A percentile compares a stretch with the other conserved stretches of the same genome.
phyloP scores from a whole-genome alignment of 371 early-diverging fungal species.

The Chytridium lagenaria region DNA sequence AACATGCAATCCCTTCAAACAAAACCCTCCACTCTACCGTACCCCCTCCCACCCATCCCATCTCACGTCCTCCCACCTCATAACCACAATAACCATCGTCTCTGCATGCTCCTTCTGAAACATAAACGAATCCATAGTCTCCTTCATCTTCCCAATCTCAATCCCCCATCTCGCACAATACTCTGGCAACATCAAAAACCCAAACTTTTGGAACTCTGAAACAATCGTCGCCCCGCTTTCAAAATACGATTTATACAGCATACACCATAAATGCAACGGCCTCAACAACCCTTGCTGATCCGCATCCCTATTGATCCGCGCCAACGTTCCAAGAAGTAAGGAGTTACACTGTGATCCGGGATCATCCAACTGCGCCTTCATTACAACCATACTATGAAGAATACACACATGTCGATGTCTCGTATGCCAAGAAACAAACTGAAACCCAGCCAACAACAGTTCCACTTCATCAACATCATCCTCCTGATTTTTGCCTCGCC shows the following conservation, averaged over 20 bases:
- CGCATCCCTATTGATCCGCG: neutral
- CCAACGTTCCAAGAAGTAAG: neutral
- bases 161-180: conserved; percentile 5
- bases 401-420: neutral
- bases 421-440: neutral
- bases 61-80: conserved; percentile 1
- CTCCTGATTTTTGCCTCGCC: neutral
- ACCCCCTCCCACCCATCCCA: neutral
- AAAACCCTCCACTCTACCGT: no score
- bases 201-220: neutral
- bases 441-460: neutral
- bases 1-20: no score
- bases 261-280: neutral
- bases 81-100: neutral
- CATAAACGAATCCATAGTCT: neutral
- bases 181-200: neutral
- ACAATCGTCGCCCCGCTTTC: neutral
- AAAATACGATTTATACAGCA: neutral
- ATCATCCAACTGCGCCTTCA: neutral
- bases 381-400: neutral
- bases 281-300: neutral
- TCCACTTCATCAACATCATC: neutral
- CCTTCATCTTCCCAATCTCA: no score
- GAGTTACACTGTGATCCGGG: neutral
- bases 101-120: neutral